Evolutionary conservation across 352 stramenopile species (phyloP), one percentile per base, ranked within the genome.

Genomic region (Phytopythium vexans): DNA sequence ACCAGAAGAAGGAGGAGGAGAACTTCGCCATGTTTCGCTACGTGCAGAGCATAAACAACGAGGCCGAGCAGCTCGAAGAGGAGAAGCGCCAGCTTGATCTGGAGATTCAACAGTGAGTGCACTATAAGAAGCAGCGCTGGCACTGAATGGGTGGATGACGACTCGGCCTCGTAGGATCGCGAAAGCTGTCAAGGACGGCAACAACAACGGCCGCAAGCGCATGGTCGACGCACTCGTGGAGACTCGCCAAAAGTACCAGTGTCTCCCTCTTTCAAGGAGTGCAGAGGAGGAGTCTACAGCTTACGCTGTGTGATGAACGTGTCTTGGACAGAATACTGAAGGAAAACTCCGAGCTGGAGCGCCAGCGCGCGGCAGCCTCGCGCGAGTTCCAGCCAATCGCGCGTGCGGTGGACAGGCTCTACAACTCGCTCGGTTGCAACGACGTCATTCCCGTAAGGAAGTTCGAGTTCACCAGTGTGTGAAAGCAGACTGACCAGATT

Each of bases 11-110:
- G 38, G 82, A 92, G 49, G 82, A 89, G 41, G 78, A 92, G 31
- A 90, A 92, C 52, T 89, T 92, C 50, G 76, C 82, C 6, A 70
- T 88, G 41, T 92, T 89, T 36, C 74, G 77, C 48, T 89, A 92
- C 56, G 73, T 92, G 37, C 82, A 92, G 45, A 89, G 66, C 47
- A 77, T 86, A 12, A 89, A 81, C 58, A 89, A 89, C 49, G 82
- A 92, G 55, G 72, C 83, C 35, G 78, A 89, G 57, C 82, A 92
- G 47, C 77, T 92, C 27, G 82, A 92, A 49, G 80, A 92, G n/a
- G 79, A 92, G 53, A 89, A 87, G 41, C 49, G 71, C 14, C 63
- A 52, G 8, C 54, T 89, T 7, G 77, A 86, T 52, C 40, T 57
- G 12, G 80, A 92, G 41, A 82, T 68, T 34, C 62, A 89, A 21